Evolutionary conservation across 106 monocot species (phyloP), one percentile per base, ranked within the genome.

Genomic region (Dioscorea zingiberensis): DNA sequence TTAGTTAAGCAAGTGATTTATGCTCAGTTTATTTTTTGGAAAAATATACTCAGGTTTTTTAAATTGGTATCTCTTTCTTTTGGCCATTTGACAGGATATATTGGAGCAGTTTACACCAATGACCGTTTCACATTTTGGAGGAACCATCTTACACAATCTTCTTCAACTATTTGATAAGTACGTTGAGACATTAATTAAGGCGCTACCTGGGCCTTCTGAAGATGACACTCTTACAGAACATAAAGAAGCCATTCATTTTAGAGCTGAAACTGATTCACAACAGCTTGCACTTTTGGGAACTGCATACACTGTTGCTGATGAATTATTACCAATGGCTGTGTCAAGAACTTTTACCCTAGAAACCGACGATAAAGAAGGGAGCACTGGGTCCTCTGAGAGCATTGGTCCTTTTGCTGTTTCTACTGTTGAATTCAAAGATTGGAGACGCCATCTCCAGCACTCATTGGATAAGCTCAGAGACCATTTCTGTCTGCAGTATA

Each of bases 381-480:
- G 61, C 24, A 63, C 48, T 68, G 68, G 57, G 28, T 16, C 53
- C 9, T 70, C 73, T 65, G 86, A 84, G 67, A 69, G 48, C 51
- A 53, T 63, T 55, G 49, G 49, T 21, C 47, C 70, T 27, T 66
- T 66, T 68, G 48, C 71, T 24, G 29, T 81, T 77, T 74, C 49
- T 47, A 55, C 70, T 23, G 44, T 71, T 13, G 91, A 85, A 53
- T 85, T 88, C 64, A 95, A 85, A 72, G 91, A 95, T 30, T 91
- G 91, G 95, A 87, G 71, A 56, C 82, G 91, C 16, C 83, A 81
- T 73, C 79, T 95, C 27, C 87, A 87, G 29, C 83, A 85, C 51
- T 91, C 85, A 60, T 65, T 88, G 65, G 95, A 91, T 48, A 95
- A 91, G 68, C 87, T 95, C 27, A 85, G 83, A 71, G 95, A 95